Base-by-base conservation (phyloP, 129 eudicot genomes). In the Escallonia rubra region DNA sequence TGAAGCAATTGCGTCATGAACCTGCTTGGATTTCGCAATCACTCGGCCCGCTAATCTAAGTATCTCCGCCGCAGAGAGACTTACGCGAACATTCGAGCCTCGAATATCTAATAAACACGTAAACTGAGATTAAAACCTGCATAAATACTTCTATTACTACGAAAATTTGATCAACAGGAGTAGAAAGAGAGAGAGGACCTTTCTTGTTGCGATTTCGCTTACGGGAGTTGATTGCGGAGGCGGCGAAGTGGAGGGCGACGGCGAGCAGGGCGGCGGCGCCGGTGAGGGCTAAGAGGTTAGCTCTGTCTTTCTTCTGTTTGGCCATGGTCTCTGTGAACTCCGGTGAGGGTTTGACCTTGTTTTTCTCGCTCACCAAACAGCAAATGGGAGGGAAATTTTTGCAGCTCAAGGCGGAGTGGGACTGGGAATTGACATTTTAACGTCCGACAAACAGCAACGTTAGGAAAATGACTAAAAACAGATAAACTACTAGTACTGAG, bases 231-330 rank as follows among this genome's bases (percentile, higher is more conserved):
- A 93, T 69, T 16, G 86, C 83, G 65, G 68, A 39, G 63, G 84
- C 57, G 6, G 85, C 90, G 55, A 93, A 72, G 80, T 81, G 89
- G 69, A 84, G 79, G 65, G 95, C 95, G 65, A 89, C 67, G 57
- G 86, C 92, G 53, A 84, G 42, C 41, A 93, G 70, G 53, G 98
- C 98, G 34, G 95, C 95, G 57, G 88, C 83, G 40, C 98, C 98
- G 70, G 95, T 86, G 71, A 92, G 23, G 70, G 89, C 91, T 57
- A 92, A 34, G 3, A 88, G 70, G 10, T 78, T 88, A 59, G 58
- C 82, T 71, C 73, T 70, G 34, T 49, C 68, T 73, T 74, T 70
- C 79, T 63, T 80, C 63, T 75, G 79, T 45, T 71, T 65, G 64
- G 61, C 39, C 81, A 85, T 81, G 23, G 39, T 49, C 63, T 42